Percentiles rank a stretch among this genome's conserved stretches.
Evolutionary conservation across 1,139 yeast genomes (phyloP).

Genomic region (Candida anutae): DNA sequence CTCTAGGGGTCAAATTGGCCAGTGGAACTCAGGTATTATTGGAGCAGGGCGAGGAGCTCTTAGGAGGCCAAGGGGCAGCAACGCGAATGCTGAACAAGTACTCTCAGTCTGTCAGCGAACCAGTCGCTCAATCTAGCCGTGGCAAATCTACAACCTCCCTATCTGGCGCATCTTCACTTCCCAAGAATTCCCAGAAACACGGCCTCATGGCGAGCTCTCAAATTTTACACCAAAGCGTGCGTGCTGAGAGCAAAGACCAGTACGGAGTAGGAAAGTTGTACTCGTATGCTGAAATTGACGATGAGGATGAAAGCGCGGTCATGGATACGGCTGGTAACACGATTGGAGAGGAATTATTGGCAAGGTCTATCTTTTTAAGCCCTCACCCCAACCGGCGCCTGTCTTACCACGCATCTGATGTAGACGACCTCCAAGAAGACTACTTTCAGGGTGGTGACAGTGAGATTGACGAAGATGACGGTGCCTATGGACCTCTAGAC

Average conservation of each 20-base stretch:
- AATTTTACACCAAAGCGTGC: conserved; percentile 12
- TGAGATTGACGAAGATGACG: conserved; percentile 14
- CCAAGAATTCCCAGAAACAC: conserved; percentile 2
- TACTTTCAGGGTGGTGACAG: conserved; percentile 16
- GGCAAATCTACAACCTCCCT: background rate
- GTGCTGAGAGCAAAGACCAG: conserved; percentile 13
- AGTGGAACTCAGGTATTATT: conserved; percentile 81
- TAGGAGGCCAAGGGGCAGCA: conserved; percentile 61
- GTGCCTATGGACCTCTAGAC: conserved; percentile 4
- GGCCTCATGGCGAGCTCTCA: conserved; percentile 19
- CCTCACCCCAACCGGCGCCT: conserved; percentile 2
- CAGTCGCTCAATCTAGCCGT: no score
- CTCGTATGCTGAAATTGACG: conserved; percentile 23
- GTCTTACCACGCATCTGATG: conserved; percentile 3
- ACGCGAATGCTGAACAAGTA: conserved; percentile 16
- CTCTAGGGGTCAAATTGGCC: conserved; percentile 78
- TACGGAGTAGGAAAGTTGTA: conserved; percentile 19
- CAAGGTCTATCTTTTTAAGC: conserved; percentile 8
- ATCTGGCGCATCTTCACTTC: background rate
- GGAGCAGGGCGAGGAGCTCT: conserved; percentile 70
- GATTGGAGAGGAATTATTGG: conserved; percentile 6
- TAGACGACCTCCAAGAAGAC: conserved; percentile 5
- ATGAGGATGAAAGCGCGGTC: conserved; percentile 17
- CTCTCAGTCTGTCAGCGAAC: conserved; percentile 4
- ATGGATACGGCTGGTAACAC: background rate